Conservation (phyloP, 2,329 filamentous ascomycete species). For the Saccharata proteae region DNA sequence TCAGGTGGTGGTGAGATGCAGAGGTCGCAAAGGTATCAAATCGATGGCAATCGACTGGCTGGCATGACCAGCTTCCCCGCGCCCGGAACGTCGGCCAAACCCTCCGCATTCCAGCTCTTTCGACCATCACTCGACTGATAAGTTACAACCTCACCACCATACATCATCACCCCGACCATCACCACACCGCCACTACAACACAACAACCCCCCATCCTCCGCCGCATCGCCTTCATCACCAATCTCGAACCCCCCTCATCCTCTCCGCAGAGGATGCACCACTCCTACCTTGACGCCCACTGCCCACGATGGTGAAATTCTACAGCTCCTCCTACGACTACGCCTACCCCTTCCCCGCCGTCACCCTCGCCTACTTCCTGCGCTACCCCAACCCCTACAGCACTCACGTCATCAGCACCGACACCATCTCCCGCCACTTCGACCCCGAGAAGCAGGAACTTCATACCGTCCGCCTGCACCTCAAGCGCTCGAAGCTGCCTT, state of each 20-base stretch:
- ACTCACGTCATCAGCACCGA: slow-evolving; percentile 74
- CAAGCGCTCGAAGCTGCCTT: slow-evolving; percentile 68
- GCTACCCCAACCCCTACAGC: slow-evolving; percentile 77
- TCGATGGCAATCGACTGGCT: too few species aligned
- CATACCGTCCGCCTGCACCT: slow-evolving; percentile 70
- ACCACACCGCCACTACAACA: too few species aligned
- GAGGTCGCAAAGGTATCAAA: too few species aligned
- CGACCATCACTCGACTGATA: slow-evolving; percentile 14
- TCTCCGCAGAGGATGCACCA: not conserved
- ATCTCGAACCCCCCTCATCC: not conserved
- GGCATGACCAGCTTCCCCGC: too few species aligned
- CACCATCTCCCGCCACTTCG: slow-evolving; percentile 63
- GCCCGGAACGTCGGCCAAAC: too few species aligned
- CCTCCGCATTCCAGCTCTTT: too few species aligned
- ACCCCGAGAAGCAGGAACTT: slow-evolving; percentile 60
- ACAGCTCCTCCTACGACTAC: slow-evolving; percentile 53
- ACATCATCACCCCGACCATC: slow-evolving; percentile 2
- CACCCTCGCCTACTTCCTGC: slow-evolving; percentile 78
- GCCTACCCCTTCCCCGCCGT: slow-evolving; percentile 74
- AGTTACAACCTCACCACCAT: slow-evolving; percentile 12
- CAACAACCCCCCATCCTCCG: slow-evolving; percentile 1
- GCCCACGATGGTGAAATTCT: slow-evolving; percentile 39
- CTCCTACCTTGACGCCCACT: too few species aligned
- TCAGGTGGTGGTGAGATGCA: too few species aligned
- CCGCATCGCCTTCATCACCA: slow-evolving; percentile 3